Percentiles rank a stretch among this genome's conserved stretches.
Conservation (phyloP, 345 rosid genomes). For the Trapa incisa region DNA sequence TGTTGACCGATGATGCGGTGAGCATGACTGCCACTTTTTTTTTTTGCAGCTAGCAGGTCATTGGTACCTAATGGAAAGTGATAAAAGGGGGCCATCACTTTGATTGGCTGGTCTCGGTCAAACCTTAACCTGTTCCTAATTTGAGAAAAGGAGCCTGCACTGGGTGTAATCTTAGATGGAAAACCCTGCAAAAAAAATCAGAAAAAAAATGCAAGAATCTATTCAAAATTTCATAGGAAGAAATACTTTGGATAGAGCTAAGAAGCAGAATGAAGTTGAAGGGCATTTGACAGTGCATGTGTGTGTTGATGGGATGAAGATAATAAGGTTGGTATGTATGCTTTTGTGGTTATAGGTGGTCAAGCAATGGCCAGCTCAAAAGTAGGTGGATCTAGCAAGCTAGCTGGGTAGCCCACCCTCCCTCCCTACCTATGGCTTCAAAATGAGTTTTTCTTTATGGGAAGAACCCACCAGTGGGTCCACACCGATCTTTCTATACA, state of each 20-base stretch:
- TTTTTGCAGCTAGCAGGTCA: not conserved
- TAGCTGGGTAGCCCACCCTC: too few relatives aligned
- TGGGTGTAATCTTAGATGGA: not conserved
- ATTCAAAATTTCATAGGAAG: too few relatives aligned
- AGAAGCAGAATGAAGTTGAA: too few relatives aligned
- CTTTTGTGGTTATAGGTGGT: not conserved
- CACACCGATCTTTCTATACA: too few relatives aligned
- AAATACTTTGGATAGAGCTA: too few relatives aligned
- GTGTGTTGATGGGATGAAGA: too few relatives aligned
- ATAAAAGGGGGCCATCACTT: not conserved
- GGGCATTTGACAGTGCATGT: too few relatives aligned
- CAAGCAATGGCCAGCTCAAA: not conserved
- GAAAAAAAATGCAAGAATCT: too few relatives aligned
- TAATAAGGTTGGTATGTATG: too few relatives aligned
- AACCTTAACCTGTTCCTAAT: slow-evolving; percentile 4
- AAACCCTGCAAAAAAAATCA: not conserved
- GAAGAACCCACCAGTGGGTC: too few relatives aligned
- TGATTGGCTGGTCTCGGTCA: slow-evolving; percentile 7
- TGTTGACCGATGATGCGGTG: not conserved
- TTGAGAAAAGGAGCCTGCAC: not conserved
- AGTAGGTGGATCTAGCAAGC: not conserved
- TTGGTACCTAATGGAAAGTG: not conserved
- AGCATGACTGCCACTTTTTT: not conserved
- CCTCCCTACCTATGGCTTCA: too few relatives aligned
- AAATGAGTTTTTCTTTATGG: too few relatives aligned